A percentile compares a stretch with the other conserved stretches of the same genome.
phyloP scores from a whole-genome alignment of 441 rosid species.

The Aquilaria agallochum region DNA sequence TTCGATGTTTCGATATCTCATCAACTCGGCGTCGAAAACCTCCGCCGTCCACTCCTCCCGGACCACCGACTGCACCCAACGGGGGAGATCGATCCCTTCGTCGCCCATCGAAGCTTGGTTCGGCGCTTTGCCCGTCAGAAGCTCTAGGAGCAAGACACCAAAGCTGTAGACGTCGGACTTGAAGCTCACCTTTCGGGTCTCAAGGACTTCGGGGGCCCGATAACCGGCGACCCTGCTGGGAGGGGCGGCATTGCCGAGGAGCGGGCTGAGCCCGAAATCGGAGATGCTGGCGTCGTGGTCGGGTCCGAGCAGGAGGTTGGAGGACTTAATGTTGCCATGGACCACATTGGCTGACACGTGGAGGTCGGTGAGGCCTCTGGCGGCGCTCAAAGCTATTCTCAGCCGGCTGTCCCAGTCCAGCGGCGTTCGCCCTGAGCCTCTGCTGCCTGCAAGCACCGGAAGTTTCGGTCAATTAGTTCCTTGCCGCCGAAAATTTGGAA shows the following conservation, averaged over 20 bases:
- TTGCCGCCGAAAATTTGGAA: background rate
- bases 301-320: constrained; percentile 72
- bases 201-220: constrained; percentile 82
- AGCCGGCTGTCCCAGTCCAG: constrained; percentile 88
- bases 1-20: constrained; percentile 84
- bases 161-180: constrained; percentile 95
- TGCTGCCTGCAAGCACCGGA: constrained; percentile 47
- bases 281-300: constrained; percentile 66
- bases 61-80: constrained; percentile 97
- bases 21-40: constrained; percentile 88
- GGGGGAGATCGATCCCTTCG: constrained; percentile 86
- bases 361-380: constrained; percentile 71
- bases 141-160: constrained; percentile 77
- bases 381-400: constrained; percentile 72
- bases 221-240: constrained; percentile 79
- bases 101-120: constrained; percentile 90
- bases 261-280: constrained; percentile 74
- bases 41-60: constrained; percentile 98
- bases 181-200: constrained; percentile 65
- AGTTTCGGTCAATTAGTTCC: background rate
- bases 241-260: constrained; percentile 53
- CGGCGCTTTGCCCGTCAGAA: constrained; percentile 87
- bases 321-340: constrained; percentile 91
- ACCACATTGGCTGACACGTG: constrained; percentile 58
- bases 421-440: constrained; percentile 89